Conservation (phyloP, 1,139 yeast species). For the Protomyces lactucae-debilis region DNA sequence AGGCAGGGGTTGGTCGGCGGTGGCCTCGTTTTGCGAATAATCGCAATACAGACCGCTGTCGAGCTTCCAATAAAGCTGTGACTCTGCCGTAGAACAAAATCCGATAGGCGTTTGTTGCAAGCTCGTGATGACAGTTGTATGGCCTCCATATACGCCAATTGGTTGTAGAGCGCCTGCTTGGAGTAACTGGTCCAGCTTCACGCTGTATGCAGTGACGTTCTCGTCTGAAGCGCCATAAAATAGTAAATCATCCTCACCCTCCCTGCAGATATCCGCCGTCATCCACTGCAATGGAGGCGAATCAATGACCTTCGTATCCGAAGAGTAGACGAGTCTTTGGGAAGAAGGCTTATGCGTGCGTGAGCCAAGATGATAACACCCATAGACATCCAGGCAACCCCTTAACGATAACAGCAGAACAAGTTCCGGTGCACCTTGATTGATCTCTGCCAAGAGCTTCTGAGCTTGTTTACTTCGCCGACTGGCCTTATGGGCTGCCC, state of each 20-base stretch:
- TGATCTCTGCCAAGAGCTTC: slow-evolving; percentile 35
- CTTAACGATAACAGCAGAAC: slow-evolving; percentile 49
- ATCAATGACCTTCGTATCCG: neutral
- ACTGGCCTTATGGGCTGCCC: slow-evolving; percentile 23
- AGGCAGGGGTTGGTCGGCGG: neutral
- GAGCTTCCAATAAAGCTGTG: neutral
- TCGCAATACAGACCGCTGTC: neutral
- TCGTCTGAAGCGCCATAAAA: neutral
- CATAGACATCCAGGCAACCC: slow-evolving; percentile 48
- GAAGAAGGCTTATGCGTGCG: slow-evolving; percentile 29
- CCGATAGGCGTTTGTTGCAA: neutral
- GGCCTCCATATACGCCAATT: neutral
- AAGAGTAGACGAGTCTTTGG: slow-evolving; percentile 29
- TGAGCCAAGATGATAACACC: slow-evolving; percentile 50
- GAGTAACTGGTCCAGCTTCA: neutral
- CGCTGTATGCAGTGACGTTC: neutral
- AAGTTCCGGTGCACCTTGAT: slow-evolving; percentile 48
- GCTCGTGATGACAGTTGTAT: neutral
- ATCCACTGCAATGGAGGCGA: slow-evolving; percentile 37
- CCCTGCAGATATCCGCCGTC: slow-evolving; percentile 7
- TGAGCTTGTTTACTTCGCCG: slow-evolving; percentile 28
- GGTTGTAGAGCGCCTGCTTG: neutral
- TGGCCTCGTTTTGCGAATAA: neutral
- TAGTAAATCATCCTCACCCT: slow-evolving; percentile 15
- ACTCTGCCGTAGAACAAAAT: neutral